Evolutionary conservation across 176 grass and related monocot species (phyloP).

Genomic region (Echinochloa phyllopogon): DNA sequence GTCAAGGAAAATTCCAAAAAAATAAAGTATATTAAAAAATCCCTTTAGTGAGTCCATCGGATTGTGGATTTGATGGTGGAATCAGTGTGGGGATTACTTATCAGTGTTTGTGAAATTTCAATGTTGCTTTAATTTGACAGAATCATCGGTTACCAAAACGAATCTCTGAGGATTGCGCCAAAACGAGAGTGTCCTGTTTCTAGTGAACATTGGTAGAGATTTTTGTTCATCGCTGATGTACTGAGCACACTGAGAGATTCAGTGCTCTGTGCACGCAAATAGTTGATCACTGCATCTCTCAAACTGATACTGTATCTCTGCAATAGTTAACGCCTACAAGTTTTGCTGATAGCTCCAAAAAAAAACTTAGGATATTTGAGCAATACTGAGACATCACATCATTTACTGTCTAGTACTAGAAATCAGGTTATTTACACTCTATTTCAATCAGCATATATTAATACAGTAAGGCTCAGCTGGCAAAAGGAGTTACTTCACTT

Average conservation of each 20-base stretch:
- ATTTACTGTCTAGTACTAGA: background rate
- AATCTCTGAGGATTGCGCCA: background rate
- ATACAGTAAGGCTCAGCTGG: background rate
- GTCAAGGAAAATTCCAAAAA: background rate
- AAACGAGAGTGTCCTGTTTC: background rate
- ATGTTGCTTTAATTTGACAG: background rate
- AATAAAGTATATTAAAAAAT: background rate
- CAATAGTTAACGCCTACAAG: background rate
- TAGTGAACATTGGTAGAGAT: background rate
- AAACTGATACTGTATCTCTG: background rate
- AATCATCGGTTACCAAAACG: background rate
- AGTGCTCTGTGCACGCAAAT: background rate
- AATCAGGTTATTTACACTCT: background rate
- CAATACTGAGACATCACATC: background rate
- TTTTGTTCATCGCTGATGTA: background rate
- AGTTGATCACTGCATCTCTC: background rate
- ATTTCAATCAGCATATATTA: background rate
- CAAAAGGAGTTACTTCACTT: background rate
- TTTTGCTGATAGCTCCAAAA: background rate
- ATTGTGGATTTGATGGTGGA: background rate
- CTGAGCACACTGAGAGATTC: background rate
- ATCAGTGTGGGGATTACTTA: background rate
- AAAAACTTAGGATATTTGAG: background rate
- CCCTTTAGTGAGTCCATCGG: background rate
- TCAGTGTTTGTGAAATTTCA: background rate